These are phyloP conservation scores for Thecaphora thlaspeos DNA, from an alignment of 1,284 basidiomycete genomes.

Conservation along the genomic window DNA sequence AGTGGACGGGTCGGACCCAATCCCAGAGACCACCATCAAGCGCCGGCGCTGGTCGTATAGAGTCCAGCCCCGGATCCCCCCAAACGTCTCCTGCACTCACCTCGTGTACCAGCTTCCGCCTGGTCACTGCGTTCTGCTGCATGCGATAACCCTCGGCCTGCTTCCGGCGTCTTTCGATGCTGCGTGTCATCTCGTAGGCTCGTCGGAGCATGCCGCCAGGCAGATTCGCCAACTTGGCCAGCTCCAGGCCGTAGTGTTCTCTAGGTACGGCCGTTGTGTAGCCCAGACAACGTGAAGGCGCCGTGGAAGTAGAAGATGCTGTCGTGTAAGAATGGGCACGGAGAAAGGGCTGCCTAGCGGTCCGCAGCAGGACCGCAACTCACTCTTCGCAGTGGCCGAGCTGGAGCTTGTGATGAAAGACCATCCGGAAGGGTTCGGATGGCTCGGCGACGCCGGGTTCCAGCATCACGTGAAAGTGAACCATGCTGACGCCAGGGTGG, in stretches of 20 bases:
- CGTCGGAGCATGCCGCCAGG: background rate
- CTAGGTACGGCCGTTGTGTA: background rate
- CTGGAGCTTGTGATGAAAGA: slow-evolving; percentile 28
- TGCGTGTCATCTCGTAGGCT: background rate
- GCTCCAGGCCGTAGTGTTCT: slow-evolving; percentile 32
- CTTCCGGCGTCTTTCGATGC: background rate
- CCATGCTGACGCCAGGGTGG: slow-evolving; percentile 18
- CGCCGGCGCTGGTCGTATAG: too few relatives aligned
- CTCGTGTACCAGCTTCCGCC: background rate
- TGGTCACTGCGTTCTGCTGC: background rate
- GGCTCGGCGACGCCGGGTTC: slow-evolving; percentile 1
- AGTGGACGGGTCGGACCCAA: too few relatives aligned
- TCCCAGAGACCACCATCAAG: too few relatives aligned
- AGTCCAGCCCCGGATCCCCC: too few relatives aligned
- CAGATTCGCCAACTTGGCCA: slow-evolving; percentile 18
- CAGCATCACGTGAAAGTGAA: slow-evolving; percentile 19
- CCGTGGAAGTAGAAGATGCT: too few relatives aligned
- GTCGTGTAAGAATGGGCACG: too few relatives aligned
- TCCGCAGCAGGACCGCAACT: background rate
- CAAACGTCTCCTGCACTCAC: too few relatives aligned
- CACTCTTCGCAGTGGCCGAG: slow-evolving; percentile 15
- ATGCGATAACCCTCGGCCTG: background rate
- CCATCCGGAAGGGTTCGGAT: slow-evolving; percentile 9
- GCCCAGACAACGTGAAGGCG: too few relatives aligned
- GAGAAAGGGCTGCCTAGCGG: too few relatives aligned